These are phyloP conservation scores for Monilinia fructicola DNA, from an alignment of 2,329 filamentous ascomycete species.

Conservation along the genomic window DNA sequence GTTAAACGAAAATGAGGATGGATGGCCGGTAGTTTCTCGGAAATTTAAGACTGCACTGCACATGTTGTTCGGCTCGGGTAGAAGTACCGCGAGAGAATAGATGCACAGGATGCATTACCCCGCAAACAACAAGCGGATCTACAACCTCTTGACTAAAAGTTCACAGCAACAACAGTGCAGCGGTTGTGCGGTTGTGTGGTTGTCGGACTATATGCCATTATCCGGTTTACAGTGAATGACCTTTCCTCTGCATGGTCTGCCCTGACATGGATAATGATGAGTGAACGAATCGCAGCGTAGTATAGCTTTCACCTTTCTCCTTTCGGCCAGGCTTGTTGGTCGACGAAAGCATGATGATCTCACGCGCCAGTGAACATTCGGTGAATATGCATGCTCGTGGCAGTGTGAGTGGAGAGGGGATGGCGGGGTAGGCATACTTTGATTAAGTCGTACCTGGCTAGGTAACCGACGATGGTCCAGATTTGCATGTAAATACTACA, in stretches of 20 bases:
- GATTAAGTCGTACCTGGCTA: conserved; percentile 3
- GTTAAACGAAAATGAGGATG: too few species aligned
- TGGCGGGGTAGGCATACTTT: conserved; percentile 14
- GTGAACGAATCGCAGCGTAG: not conserved
- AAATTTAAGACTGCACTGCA: too few species aligned
- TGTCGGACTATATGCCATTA: not conserved
- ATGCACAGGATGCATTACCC: too few species aligned
- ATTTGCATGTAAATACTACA: conserved; percentile 13
- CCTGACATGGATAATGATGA: not conserved
- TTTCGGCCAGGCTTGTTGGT: not conserved
- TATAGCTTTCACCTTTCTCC: conserved; percentile 1
- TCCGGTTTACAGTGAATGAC: conserved; percentile 7
- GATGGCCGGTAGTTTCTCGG: too few species aligned
- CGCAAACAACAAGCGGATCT: too few species aligned
- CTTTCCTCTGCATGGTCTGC: not conserved
- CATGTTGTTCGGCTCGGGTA: too few species aligned
- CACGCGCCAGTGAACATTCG: conserved; percentile 17
- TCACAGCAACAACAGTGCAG: not conserved
- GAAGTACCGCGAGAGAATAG: too few species aligned
- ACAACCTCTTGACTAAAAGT: too few species aligned
- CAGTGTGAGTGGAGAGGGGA: conserved; percentile 11
- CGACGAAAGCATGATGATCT: conserved; percentile 6
- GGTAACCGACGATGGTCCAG: conserved; percentile 4
- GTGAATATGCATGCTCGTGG: conserved; percentile 2
- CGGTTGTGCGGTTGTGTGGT: not conserved